These are phyloP conservation scores for Chaetomium tenue DNA, from an alignment of 495 filamentous ascomycete genomes.

Conservation along the genomic window DNA sequence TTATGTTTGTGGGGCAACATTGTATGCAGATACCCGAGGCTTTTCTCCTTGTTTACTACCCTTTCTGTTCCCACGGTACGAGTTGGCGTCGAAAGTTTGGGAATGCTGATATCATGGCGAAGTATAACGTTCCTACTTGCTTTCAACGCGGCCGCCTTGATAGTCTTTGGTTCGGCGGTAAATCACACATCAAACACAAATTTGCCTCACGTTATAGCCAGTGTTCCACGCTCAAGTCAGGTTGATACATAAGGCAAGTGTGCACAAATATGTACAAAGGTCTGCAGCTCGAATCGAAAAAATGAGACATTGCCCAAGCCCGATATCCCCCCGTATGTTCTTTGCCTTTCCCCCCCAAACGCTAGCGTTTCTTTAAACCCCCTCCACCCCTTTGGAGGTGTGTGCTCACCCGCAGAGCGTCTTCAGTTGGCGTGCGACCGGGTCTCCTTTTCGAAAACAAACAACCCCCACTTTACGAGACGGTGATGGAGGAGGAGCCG, in stretches of 20 bases:
- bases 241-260: neutral
- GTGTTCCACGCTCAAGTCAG: conserved; percentile 1
- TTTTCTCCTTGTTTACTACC: no score
- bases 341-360: neutral
- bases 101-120: no score
- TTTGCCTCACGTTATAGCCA: neutral
- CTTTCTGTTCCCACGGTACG: no score
- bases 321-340: no score
- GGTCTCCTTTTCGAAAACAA: no score
- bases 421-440: neutral
- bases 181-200: no score
- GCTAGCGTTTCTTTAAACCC: neutral
- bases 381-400: neutral
- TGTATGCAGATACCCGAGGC: no score
- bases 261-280: conserved; percentile 6
- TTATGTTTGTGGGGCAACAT: no score
- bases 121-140: no score
- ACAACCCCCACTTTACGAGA: conserved; percentile 26
- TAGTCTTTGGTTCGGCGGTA: no score
- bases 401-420: neutral
- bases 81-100: no score
- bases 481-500: conserved; percentile 52
- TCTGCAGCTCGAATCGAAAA: neutral
- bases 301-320: neutral
- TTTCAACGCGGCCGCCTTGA: no score